Evolutionary conservation across 257 asterid genomes (phyloP).

Genomic region (Fraxinus anomala): DNA sequence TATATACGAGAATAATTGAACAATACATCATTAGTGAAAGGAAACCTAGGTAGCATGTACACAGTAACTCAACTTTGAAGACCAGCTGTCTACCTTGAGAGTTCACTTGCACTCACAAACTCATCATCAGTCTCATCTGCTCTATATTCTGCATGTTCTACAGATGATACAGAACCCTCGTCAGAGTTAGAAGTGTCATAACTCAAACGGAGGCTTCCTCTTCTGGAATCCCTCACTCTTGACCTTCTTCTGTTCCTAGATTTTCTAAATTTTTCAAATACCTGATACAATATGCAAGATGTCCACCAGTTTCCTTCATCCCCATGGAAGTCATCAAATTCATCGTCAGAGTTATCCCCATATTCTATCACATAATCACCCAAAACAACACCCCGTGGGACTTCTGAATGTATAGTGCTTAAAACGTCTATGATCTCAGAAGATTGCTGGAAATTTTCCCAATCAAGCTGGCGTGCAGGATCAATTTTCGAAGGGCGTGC

Average conservation of each 20-base stretch:
- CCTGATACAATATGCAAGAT: conserved; percentile 76
- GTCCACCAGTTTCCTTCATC: conserved; percentile 84
- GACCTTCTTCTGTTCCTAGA: conserved; percentile 81
- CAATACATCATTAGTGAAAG: background rate
- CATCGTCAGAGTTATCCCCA: conserved; percentile 81
- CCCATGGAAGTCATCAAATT: conserved; percentile 62
- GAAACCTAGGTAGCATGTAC: background rate
- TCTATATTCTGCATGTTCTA: conserved; percentile 62
- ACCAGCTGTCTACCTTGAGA: conserved; percentile 54
- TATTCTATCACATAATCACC: conserved; percentile 91
- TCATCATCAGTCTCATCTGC: conserved; percentile 62
- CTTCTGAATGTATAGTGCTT: conserved; percentile 79
- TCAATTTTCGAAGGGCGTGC: conserved; percentile 76
- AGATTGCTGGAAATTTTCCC: conserved; percentile 90
- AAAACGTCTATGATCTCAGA: conserved; percentile 80
- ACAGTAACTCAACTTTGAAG: conserved; percentile 56
- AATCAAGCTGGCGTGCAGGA: conserved; percentile 79
- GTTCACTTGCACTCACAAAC: conserved; percentile 46
- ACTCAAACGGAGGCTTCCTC: conserved; percentile 58
- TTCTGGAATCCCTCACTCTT: conserved; percentile 63
- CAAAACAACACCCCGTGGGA: conserved; percentile 77
- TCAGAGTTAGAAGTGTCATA: conserved; percentile 72
- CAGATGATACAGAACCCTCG: conserved; percentile 74
- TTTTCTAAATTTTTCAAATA: conserved; percentile 65
- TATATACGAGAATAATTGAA: background rate